Evolutionary conservation across 2,329 filamentous ascomycete genomes (phyloP), one percentile per base, ranked within the genome.

Genomic region (Phaeoacremonium minimum): DNA sequence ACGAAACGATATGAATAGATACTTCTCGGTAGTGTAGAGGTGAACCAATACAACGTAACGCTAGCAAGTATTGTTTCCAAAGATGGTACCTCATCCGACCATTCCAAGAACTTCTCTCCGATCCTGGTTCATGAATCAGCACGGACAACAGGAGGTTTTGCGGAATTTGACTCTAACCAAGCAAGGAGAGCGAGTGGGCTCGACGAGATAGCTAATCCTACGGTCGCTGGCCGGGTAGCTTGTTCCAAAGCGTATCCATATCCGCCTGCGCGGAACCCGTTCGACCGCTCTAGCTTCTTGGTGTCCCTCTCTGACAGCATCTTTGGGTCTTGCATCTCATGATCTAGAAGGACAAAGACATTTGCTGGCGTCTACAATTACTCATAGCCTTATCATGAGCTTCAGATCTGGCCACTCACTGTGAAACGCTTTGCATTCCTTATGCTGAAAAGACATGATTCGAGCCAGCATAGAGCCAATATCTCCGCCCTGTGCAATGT

Each of bases 401-500:
- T n/a, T n/a, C n/a, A n/a, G n/a, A n/a, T n/a, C n/a, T n/a, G 4
- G 15, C 15, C 12, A 38, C 46, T 45, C 32, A 49, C 42, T 32
- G 18, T 61, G 57, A 22, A 57, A 52, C 19, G 63, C 73, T 51
- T 70, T 74, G 52, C 71, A 77, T 31, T 65, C 61, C 1, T 62
- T 48, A 32, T 66, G 63, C 1, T 50, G 53, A 0, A 53, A 57
- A 4, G 63, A 65, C 30, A 78, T 49, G 1, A 62, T 43, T 11
- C 71, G 53, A 0, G 63, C 55, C 5, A 77, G 38, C 17, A 60
- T 52, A 30, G 61, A 64, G 3, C 74, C 71, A 3, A 80, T 57
- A 45, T 82, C 77, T 4, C 77, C 77, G 8, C 77, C 77, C 49
- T 80, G 75, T 0, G 64, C 63, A 7, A 77, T 51, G 43, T 80